Conservation (phyloP, 306 rosid species). For the Prunus salicina region DNA sequence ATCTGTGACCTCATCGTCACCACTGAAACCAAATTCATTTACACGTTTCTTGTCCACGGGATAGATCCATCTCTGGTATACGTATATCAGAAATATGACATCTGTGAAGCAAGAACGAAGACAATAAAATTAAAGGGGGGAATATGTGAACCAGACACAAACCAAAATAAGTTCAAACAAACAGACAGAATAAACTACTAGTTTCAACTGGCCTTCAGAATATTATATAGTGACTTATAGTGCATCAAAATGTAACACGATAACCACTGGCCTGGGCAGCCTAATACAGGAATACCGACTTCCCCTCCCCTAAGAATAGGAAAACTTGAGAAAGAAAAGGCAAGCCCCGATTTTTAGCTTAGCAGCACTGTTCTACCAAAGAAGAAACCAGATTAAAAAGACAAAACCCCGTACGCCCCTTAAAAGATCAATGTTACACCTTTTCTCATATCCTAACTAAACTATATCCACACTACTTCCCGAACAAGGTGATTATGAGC, state of each 20-base stretch:
- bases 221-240: background rate
- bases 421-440: background rate
- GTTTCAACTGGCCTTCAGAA: background rate
- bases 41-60: conserved; percentile 94
- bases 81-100: conserved; percentile 75
- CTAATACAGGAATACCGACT: background rate
- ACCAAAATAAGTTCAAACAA: background rate
- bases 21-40: conserved; percentile 93
- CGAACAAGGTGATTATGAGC: background rate
- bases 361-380: background rate
- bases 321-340: background rate
- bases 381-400: background rate
- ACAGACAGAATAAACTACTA: background rate
- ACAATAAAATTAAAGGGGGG: conserved; percentile 2
- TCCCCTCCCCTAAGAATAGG: background rate
- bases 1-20: conserved; percentile 52
- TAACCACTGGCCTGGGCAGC: background rate
- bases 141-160: background rate
- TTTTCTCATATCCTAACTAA: background rate
- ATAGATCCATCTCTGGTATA: conserved; percentile 90
- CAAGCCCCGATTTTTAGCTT: background rate
- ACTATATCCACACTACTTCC: background rate
- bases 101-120: conserved; percentile 54
- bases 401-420: background rate
- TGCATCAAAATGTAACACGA: background rate